These are phyloP conservation scores for Citrus unshiu DNA, from an alignment of 345 rosid genomes.

Conservation along the genomic window DNA sequence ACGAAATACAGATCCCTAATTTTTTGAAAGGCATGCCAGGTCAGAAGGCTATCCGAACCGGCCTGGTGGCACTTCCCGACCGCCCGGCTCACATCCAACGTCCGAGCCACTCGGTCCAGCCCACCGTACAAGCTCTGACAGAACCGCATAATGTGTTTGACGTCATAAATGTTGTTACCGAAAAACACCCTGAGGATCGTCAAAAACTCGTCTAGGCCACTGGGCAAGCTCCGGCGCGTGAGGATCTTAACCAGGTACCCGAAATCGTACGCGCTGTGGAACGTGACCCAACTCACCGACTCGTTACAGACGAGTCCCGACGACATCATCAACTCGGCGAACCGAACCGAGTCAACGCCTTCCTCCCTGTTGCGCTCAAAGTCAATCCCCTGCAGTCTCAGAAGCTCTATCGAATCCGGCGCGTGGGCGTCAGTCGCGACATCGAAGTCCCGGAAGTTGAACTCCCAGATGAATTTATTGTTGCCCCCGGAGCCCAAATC, in stretches of 20 bases:
- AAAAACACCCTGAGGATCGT: constrained; percentile 43
- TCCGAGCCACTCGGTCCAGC: constrained; percentile 60
- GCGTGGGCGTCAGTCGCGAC: constrained; percentile 65
- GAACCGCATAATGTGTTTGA: constrained; percentile 77
- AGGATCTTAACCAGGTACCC: constrained; percentile 82
- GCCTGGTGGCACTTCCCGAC: constrained; percentile 92
- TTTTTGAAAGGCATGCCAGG: constrained; percentile 78
- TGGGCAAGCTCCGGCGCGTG: constrained; percentile 59
- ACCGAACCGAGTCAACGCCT: constrained; percentile 57
- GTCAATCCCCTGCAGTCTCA: constrained; percentile 77
- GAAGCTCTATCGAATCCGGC: constrained; percentile 71
- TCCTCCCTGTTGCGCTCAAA: constrained; percentile 51
- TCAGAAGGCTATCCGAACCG: constrained; percentile 85
- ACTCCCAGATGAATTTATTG: constrained; percentile 68
- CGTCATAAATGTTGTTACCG: constrained; percentile 62
- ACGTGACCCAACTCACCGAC: constrained; percentile 85
- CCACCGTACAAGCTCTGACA: constrained; percentile 67
- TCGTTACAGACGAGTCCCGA: constrained; percentile 77
- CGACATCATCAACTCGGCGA: constrained; percentile 82
- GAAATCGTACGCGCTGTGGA: constrained; percentile 91
- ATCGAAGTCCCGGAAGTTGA: constrained; percentile 75
- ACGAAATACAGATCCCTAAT: constrained; percentile 63
- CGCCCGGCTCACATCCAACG: constrained; percentile 55
- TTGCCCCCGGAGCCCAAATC: constrained; percentile 34
- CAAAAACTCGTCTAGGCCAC: constrained; percentile 46